Evolutionary conservation across 345 rosid species (phyloP).

Genomic region (Ailanthus altissimus): DNA sequence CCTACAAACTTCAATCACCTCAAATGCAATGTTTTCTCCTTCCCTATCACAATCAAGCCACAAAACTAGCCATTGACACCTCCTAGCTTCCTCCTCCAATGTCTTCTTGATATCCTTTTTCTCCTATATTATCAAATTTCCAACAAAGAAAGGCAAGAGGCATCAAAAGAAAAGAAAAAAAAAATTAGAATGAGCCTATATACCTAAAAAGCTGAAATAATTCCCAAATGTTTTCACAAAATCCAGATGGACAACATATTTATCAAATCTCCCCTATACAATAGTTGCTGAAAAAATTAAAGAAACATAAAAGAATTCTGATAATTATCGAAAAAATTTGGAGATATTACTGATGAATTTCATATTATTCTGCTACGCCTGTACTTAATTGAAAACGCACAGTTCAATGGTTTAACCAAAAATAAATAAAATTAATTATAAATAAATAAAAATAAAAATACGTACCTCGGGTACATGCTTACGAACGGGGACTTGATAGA

Average conservation of each 20-base stretch:
- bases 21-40: slow-evolving; percentile 96
- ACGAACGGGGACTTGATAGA: slow-evolving; percentile 73
- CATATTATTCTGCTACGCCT: no score
- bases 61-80: slow-evolving; percentile 86
- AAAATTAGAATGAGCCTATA: neutral
- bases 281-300: no score
- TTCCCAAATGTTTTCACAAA: no score
- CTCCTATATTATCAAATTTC: slow-evolving; percentile 50
- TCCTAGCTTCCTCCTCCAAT: slow-evolving; percentile 92
- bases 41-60: slow-evolving; percentile 99
- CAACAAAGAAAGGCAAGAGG: neutral
- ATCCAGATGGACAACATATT: no score
- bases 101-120: slow-evolving; percentile 84
- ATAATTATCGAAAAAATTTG: no score
- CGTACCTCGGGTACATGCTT: slow-evolving; percentile 83
- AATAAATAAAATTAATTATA: neutral
- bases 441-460: neutral
- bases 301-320: no score
- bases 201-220: no score
- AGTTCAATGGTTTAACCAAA: no score
- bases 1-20: slow-evolving; percentile 74
- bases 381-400: no score
- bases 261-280: no score
- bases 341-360: no score
- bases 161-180: neutral